Conservation (phyloP, 2,329 filamentous ascomycete species). For the Diaporthe sp. region DNA sequence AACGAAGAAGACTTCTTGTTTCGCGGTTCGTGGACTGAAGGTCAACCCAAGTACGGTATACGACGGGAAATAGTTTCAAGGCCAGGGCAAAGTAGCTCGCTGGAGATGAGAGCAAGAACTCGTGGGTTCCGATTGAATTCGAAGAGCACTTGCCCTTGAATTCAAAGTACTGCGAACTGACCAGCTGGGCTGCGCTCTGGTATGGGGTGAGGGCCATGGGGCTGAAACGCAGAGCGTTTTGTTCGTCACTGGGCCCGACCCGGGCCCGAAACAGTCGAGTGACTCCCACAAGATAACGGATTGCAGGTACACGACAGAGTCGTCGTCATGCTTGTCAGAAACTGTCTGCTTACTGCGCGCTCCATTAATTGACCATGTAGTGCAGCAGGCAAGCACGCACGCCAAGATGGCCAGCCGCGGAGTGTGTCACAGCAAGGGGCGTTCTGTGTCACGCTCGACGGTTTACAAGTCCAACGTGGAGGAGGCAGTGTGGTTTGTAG, state of each 20-base stretch:
- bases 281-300: slow-evolving; percentile 1
- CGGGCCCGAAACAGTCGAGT: slow-evolving; percentile 17
- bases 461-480: not conserved
- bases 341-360: not conserved
- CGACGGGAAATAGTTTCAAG: not conserved
- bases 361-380: not conserved
- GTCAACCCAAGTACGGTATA: not conserved
- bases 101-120: not conserved
- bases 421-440: not conserved
- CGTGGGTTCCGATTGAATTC: not conserved
- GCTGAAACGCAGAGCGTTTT: slow-evolving; percentile 28
- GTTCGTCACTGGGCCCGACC: slow-evolving; percentile 5
- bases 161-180: not conserved
- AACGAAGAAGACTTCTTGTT: not conserved
- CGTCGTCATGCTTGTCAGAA: slow-evolving; percentile 1
- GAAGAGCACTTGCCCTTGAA: not conserved
- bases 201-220: not conserved
- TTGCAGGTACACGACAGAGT: not conserved
- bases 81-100: not conserved
- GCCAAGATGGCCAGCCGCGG: slow-evolving; percentile 16
- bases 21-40: not conserved
- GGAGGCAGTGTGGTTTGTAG: not conserved
- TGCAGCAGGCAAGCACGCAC: not conserved
- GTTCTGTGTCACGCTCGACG: not conserved
- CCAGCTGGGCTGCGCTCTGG: not conserved